Base-by-base conservation (phyloP, 495 filamentous ascomycete species). In the Aspergillus carlsbadensis region DNA sequence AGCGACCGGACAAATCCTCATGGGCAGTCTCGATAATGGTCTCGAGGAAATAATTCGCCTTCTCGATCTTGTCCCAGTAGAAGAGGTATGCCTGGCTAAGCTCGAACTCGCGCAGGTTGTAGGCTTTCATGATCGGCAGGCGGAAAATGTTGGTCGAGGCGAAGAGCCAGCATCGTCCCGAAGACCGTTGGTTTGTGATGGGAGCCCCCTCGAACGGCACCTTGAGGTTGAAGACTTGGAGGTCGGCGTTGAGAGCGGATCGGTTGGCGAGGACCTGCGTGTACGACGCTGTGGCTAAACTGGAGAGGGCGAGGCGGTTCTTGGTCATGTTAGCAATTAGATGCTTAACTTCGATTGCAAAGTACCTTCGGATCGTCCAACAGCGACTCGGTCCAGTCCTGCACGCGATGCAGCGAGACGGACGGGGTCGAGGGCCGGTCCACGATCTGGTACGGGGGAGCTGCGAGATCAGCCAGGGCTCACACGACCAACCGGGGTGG, bases 1-100 rank as follows among this genome's bases (percentile, higher is more conserved):
- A 69, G 17, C 91, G 75, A 13, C 81, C 77, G 51, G 90, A 87
- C 2, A 92, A 75, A 26, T 84, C 81, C 53, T 89, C 46, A 37
- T 84, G 74, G 1, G 80, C 78, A 0, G 90, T 94, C 52, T 87
- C 82, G 36, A 95, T 79, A 54, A 94, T 83, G 62, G 87, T 84
- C 69, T 93, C 89, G 20, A 94, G 78, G 75, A 94, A 94, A 67
- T 79, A 96, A 64, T 95, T 95, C 7, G 87, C 84, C 68, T 96
- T 96, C 71, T 96, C 91, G 18, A 95, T 81, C 72, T 96, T 96
- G 68, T 96, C 91, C 85, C 88, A 95, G 81, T 90, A 96, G 76
- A 92, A 94, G n/a, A 95, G 81, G 62, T 94, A 96, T 2, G 86
- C 82, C 63, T 96, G 91, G 33, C 84, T 89, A 2, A 96, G 80